Evolutionary conservation across 805 yeast species (phyloP).

Genomic region (Starmerella scarabaei): DNA sequence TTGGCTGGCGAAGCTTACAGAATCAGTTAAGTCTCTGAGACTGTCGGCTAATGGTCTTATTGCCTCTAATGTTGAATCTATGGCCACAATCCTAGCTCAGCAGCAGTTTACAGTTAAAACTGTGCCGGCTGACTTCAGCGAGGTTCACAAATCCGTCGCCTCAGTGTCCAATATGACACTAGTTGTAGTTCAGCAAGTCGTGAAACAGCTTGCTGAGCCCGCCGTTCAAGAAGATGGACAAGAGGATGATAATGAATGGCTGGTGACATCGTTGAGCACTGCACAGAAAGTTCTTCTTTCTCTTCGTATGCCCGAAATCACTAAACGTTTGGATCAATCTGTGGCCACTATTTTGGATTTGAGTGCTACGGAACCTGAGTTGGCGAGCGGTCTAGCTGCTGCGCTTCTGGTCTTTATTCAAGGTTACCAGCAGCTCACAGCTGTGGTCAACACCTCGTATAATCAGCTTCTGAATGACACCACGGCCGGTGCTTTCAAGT

Average conservation of each 20-base stretch:
- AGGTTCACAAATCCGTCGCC: constrained; percentile 35
- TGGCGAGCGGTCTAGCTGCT: constrained; percentile 27
- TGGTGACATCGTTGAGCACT: constrained; percentile 37
- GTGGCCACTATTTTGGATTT: constrained; percentile 26
- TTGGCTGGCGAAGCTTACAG: neutral
- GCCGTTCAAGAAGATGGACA: neutral
- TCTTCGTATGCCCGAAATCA: constrained; percentile 32
- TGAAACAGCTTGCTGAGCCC: constrained; percentile 16
- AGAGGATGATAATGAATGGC: constrained; percentile 59
- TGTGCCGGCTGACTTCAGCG: neutral
- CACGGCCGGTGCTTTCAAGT: constrained; percentile 48
- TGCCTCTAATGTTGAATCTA: neutral
- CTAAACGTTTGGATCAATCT: constrained; percentile 24
- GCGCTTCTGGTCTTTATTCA: constrained; percentile 51
- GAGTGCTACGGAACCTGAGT: constrained; percentile 24
- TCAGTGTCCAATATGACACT: constrained; percentile 46
- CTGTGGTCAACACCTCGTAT: constrained; percentile 33
- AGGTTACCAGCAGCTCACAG: constrained; percentile 43
- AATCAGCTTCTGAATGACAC: constrained; percentile 39
- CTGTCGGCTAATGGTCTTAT: neutral
- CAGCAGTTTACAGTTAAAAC: too few species aligned
- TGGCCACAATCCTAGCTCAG: too few species aligned
- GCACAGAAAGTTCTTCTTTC: constrained; percentile 33
- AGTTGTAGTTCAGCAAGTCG: constrained; percentile 48
- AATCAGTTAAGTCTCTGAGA: neutral